Evolutionary conservation across 495 filamentous ascomycete species (phyloP), one percentile per base, ranked within the genome.

Genomic region (Trichoderma parareesei): DNA sequence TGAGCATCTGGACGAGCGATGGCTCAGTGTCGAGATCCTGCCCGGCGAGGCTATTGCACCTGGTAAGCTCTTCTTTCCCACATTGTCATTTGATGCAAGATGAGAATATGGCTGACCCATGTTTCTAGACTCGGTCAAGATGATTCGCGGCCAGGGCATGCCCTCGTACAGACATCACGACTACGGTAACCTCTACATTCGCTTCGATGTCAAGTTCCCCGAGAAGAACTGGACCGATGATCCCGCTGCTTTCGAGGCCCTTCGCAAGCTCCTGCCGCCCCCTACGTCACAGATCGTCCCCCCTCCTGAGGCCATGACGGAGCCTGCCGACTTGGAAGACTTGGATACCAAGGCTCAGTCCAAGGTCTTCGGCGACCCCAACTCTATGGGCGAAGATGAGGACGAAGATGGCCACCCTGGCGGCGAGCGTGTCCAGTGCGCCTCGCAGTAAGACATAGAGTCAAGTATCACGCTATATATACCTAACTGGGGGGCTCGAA

Each of bases 141-240:
- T 96, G 76, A 90, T 99, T 71, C 89, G 89, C 67, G 93, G 92
- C 63, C 95, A 99, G 77, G 94, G 94, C 79, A 99, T 99, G 94
- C 94, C 94, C 44, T 96, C 95, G 0, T 89, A 85, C 78, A 88
- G 95, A 66, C 95, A 98, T 76, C 95, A 99, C 78, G 90, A 97
- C 77, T 88, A 84, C 73, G 94, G 94, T 67, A 99, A 98, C 78
- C 85, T 99, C 66, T 99, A 94, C 79, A 90, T 98, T 73, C 91
- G 95, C 75, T 99, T 99, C 81, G 86, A 90, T 67, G 92, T 99
- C 79, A 96, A 95, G 78, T 97, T 99, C 85, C 94, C 94, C 65
- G 82, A 81, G 74, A 84, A 83, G 77, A 75, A 77, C 74, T 87
- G 78, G 81, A 89, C 84, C 62, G 70, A 76, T 5, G 79, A 85